Evolutionary conservation across 305 asterid species (phyloP).

Genomic region (Striga hermonthica): DNA sequence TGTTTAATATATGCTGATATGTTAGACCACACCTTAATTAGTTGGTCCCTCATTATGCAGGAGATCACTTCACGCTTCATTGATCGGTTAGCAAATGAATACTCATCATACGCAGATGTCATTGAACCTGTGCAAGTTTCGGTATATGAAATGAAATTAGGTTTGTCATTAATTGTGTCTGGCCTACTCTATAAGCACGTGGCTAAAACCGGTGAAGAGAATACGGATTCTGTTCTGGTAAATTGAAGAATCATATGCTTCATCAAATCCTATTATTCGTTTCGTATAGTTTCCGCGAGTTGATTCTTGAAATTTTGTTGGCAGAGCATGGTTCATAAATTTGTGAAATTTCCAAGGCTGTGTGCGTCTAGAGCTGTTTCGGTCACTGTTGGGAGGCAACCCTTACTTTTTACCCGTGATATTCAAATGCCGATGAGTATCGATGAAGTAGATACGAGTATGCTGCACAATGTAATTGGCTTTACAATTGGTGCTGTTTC

Average conservation of each 20-base stretch:
- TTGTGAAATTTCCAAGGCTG: slow-evolving; percentile 78
- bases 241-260: slow-evolving; percentile 26
- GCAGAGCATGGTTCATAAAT: slow-evolving; percentile 54
- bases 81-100: slow-evolving; percentile 64
- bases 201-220: slow-evolving; percentile 35
- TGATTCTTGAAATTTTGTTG: slow-evolving; percentile 32
- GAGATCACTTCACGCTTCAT: slow-evolving; percentile 57
- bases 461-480: slow-evolving; percentile 47
- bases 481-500: slow-evolving; percentile 30
- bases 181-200: slow-evolving; percentile 36
- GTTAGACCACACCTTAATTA: slow-evolving; percentile 22
- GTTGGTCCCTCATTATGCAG: slow-evolving; percentile 38
- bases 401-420: slow-evolving; percentile 42
- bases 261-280: slow-evolving; percentile 16
- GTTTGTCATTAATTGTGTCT: slow-evolving; percentile 66
- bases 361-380: slow-evolving; percentile 46
- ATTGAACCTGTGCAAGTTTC: slow-evolving; percentile 81
- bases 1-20: slow-evolving; percentile 18
- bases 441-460: slow-evolving; percentile 41
- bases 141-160: slow-evolving; percentile 85
- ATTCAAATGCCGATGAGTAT: slow-evolving; percentile 50
- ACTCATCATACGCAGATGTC: slow-evolving; percentile 61
- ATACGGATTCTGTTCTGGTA: slow-evolving; percentile 55
- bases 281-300: slow-evolving; percentile 21
- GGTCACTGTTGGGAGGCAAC: slow-evolving; percentile 35